Conservation (phyloP, 768 basidiomycete species). For the Suillus spraguei region DNA sequence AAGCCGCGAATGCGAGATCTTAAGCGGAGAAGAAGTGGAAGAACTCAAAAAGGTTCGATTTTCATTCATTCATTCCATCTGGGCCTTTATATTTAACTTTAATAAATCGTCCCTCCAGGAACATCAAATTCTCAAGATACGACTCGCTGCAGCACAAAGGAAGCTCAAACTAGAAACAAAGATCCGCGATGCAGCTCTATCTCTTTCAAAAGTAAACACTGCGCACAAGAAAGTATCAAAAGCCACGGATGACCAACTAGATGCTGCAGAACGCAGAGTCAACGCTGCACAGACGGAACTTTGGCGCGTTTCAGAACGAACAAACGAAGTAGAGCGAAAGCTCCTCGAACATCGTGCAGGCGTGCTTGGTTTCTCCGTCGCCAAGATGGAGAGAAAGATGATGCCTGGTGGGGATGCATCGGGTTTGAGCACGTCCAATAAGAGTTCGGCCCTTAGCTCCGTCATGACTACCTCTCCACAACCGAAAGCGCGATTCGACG, state of each 20-base stretch:
- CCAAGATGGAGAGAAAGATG: constrained; percentile 63
- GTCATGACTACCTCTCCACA: constrained; percentile 43
- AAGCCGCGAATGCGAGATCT: constrained; percentile 77
- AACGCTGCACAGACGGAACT: constrained; percentile 71
- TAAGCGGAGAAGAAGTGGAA: constrained; percentile 73
- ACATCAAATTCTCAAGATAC: constrained; percentile 66
- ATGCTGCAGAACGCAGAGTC: constrained; percentile 72
- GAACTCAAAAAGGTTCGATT: constrained; percentile 66
- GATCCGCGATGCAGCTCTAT: constrained; percentile 84
- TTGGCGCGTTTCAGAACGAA: constrained; percentile 64
- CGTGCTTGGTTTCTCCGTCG: constrained; percentile 73
- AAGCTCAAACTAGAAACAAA: constrained; percentile 83
- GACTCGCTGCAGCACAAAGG: constrained; percentile 65
- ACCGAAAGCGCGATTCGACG: constrained; percentile 68
- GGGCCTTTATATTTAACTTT: constrained; percentile 18
- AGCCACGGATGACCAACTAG: constrained; percentile 71
- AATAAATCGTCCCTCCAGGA: constrained; percentile 51
- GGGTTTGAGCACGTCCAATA: constrained; percentile 54
- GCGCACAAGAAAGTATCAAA: constrained; percentile 59
- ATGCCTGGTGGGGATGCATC: constrained; percentile 39
- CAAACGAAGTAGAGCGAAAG: constrained; percentile 60
- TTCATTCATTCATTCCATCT: constrained; percentile 19
- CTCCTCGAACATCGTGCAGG: constrained; percentile 84
- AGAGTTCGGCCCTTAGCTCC: constrained; percentile 55
- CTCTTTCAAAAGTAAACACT: constrained; percentile 68